phyloP scores from a whole-genome alignment of 2,329 filamentous ascomycete genomes.

The Aspergillus uvarum region DNA sequence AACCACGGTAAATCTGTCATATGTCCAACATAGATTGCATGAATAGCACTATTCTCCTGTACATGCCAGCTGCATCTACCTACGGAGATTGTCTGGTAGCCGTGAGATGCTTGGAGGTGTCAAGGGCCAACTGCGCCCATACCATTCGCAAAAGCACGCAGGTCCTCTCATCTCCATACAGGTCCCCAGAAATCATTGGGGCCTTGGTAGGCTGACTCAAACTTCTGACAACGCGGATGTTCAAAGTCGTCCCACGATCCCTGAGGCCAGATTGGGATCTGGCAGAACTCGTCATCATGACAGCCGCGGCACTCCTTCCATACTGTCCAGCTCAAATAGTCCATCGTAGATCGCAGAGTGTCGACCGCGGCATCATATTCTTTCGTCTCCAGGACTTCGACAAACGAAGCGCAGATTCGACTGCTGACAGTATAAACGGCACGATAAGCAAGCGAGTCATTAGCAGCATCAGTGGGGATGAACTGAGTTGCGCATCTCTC shows the following conservation, averaged over 20 bases:
- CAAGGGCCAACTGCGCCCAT: too few relatives aligned
- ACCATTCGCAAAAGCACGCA: too few relatives aligned
- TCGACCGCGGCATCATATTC: not conserved
- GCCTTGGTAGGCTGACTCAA: not conserved
- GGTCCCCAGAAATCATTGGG: not conserved
- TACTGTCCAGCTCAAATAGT: not conserved
- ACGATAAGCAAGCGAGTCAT: not conserved
- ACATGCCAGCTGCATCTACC: too few relatives aligned
- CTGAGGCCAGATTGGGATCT: not conserved
- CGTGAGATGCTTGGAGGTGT: too few relatives aligned
- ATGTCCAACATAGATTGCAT: too few relatives aligned
- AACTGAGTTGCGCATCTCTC: not conserved
- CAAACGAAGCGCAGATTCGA: not conserved
- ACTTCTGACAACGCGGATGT: not conserved
- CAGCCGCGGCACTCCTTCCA: conserved; percentile 1
- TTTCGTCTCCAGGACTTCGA: not conserved
- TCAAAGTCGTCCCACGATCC: not conserved
- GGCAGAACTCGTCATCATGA: not conserved
- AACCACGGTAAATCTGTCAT: too few relatives aligned
- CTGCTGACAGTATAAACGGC: not conserved
- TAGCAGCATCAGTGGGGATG: not conserved
- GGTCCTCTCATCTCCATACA: not conserved
- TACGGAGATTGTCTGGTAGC: too few relatives aligned
- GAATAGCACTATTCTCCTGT: too few relatives aligned
- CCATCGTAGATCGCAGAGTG: not conserved